phyloP scores from a whole-genome alignment of 768 basidiomycete genomes.

The Pleurotus giganteus region DNA sequence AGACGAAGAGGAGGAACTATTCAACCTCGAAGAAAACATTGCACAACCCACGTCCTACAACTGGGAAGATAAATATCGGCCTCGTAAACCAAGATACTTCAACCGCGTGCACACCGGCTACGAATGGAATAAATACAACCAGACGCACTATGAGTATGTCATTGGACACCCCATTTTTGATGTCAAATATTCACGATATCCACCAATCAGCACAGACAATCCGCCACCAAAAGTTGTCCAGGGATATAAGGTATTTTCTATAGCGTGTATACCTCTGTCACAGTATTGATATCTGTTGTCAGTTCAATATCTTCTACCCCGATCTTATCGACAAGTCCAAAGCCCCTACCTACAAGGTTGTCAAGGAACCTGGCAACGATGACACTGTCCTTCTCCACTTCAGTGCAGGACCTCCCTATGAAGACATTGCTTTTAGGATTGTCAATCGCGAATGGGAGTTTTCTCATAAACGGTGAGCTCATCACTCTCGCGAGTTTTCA shows the following conservation, averaged over 20 bases:
- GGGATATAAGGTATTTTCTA: constrained; percentile 78
- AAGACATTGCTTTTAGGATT: constrained; percentile 97
- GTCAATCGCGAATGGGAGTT: constrained; percentile 99
- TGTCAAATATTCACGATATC: constrained; percentile 16
- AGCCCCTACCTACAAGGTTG: constrained; percentile 94
- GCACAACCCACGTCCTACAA: constrained; percentile 83
- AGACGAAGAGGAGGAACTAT: constrained; percentile 94
- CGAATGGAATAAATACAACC: constrained; percentile 99
- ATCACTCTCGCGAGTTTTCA: neutral
- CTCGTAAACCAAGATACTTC: constrained; percentile 96
- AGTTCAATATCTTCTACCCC: constrained; percentile 98
- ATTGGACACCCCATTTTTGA: neutral
- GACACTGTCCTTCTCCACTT: constrained; percentile 94
- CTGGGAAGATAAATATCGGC: constrained; percentile 99
- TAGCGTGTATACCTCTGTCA: constrained; percentile 3
- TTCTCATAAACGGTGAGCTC: constrained; percentile 84
- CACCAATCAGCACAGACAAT: constrained; percentile 77
- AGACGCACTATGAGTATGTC: constrained; percentile 97
- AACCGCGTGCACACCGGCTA: constrained; percentile 99
- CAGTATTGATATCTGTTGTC: constrained; percentile 2
- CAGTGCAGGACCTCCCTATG: constrained; percentile 95
- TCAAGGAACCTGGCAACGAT: constrained; percentile 92
- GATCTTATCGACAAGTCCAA: constrained; percentile 98
- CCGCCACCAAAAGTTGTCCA: constrained; percentile 99
- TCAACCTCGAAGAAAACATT: constrained; percentile 91